Evolutionary conservation across 2,329 filamentous ascomycete genomes (phyloP).

Genomic region (Lojkania enalia): DNA sequence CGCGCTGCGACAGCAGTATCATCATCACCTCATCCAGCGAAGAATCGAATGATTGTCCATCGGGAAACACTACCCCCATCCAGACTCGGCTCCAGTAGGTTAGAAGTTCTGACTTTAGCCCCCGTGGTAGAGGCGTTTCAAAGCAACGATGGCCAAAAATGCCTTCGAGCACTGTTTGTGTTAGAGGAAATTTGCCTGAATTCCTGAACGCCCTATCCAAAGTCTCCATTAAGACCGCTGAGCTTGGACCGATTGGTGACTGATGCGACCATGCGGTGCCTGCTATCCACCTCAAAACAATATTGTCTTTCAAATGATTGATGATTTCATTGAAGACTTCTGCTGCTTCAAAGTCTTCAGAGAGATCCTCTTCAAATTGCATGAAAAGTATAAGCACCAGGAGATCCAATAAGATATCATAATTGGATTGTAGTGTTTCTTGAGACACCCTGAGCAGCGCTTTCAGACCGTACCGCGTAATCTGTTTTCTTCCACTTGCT

Average conservation of each 20-base stretch:
- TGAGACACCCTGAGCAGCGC: slow-evolving; percentile 76
- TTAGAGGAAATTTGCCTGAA: slow-evolving; percentile 34
- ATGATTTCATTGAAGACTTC: slow-evolving; percentile 69
- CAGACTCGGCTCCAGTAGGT: slow-evolving; percentile 54
- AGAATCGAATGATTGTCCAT: slow-evolving; percentile 40
- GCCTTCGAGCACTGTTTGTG: slow-evolving; percentile 43
- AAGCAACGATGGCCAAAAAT: slow-evolving; percentile 38
- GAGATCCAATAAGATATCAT: slow-evolving; percentile 77
- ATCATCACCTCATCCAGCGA: slow-evolving; percentile 49
- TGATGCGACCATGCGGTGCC: slow-evolving; percentile 39
- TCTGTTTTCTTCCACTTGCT: slow-evolving; percentile 49
- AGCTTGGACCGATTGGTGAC: slow-evolving; percentile 31
- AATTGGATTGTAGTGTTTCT: slow-evolving; percentile 74
- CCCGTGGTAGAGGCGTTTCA: slow-evolving; percentile 31
- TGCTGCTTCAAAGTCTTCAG: slow-evolving; percentile 63
- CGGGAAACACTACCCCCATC: slow-evolving; percentile 44
- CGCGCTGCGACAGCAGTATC: slow-evolving; percentile 48
- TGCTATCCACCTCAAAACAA: slow-evolving; percentile 41
- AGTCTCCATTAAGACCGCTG: slow-evolving; percentile 27
- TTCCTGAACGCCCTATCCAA: slow-evolving; percentile 30
- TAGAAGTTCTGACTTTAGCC: slow-evolving; percentile 35
- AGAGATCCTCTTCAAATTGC: slow-evolving; percentile 73
- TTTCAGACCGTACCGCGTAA: slow-evolving; percentile 77
- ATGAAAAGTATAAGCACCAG: slow-evolving; percentile 83
- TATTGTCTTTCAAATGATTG: slow-evolving; percentile 40